Evolutionary conservation across 352 stramenopile species (phyloP).

Genomic region (Blastocystis sp.): DNA sequence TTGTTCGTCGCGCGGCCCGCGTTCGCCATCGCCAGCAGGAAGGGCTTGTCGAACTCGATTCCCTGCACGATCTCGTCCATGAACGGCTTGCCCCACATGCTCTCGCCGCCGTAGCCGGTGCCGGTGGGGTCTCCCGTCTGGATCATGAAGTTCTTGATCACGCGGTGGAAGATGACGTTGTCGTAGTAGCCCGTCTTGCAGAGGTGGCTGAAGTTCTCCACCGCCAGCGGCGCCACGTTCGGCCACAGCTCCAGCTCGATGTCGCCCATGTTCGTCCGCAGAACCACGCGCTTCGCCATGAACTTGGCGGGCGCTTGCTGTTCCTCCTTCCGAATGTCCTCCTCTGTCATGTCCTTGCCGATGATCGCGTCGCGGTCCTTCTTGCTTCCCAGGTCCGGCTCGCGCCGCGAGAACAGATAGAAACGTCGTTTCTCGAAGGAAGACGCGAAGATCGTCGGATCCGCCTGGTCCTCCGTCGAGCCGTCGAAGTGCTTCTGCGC

Average conservation of each 20-base stretch:
- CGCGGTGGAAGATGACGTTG: slow-evolving; percentile 92
- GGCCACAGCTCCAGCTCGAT: slow-evolving; percentile 89
- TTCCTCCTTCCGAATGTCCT: slow-evolving; percentile 76
- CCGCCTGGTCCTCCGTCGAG: slow-evolving; percentile 62
- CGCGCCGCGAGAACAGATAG: slow-evolving; percentile 86
- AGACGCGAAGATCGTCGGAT: slow-evolving; percentile 75
- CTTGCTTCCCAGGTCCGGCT: slow-evolving; percentile 74
- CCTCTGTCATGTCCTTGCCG: slow-evolving; percentile 85
- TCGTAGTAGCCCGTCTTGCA: slow-evolving; percentile 92
- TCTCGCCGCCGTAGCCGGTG: slow-evolving; percentile 91
- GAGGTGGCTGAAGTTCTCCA: slow-evolving; percentile 96
- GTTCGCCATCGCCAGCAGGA: slow-evolving; percentile 98
- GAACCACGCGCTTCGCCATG: slow-evolving; percentile 64
- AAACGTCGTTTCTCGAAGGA: slow-evolving; percentile 83
- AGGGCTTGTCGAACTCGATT: slow-evolving; percentile 84
- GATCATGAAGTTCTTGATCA: slow-evolving; percentile 98
- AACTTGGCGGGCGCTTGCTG: slow-evolving; percentile 65
- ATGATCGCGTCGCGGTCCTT: slow-evolving; percentile 83
- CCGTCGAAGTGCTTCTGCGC: slow-evolving; percentile 65
- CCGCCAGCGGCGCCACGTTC: slow-evolving; percentile 68
- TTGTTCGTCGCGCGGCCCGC: slow-evolving; percentile 56
- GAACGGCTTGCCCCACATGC: slow-evolving; percentile 95
- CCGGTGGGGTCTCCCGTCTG: slow-evolving; percentile 77
- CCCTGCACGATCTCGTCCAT: slow-evolving; percentile 92
- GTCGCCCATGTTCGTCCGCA: slow-evolving; percentile 95